Evolutionary conservation across 1,139 yeast genomes (phyloP), one percentile per base, ranked within the genome.

Genomic region (Candida pseudoviswanathii): DNA sequence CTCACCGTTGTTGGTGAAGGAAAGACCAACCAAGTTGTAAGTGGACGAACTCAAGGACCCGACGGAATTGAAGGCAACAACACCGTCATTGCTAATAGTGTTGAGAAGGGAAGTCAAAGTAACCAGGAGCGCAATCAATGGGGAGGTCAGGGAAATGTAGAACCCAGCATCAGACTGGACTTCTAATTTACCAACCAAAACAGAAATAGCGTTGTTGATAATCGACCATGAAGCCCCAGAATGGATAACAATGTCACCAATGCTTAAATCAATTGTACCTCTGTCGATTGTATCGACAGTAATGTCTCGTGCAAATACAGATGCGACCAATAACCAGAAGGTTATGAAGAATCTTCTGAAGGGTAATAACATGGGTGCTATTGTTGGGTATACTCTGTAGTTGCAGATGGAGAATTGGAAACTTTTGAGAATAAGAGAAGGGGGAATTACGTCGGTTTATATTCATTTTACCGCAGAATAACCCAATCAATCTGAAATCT

Each of bases 181-280:
- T 16, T 53, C 39, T 33, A 70, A 57, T 26, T 47, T 44, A 16
- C 73, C 71, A 27, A 58, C 58, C 42, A 65, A 56, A 4, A 61
- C 51, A 21, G 64, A 54, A 45, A 58, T 47, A 25, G 66, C 65
- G 51, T 68, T 68, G 53, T 70, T 58, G 44, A 70, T 56, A 32
- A 70, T 64, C 25, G 75, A 69, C 67, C 68, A 70, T 51, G 61
- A 67, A 16, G 61, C 71, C 43, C 67, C 69, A 8, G 61, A 58
- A n/a, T 60, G 55, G 44, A 71, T 58, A 25, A 54, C 45, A 21
- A 36, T 24, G n/a, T 61, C 66, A 22, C 68, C 70, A 45, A 65
- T 56, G 34, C 32, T 29, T 4, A 51, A 38, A 32, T 55, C 51
- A 37, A 63, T 45, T 11, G 65, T 52, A 30, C 67, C 70, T 21